These are phyloP conservation scores for Rhizopogon vinicolor DNA, from an alignment of 768 basidiomycete species.

Conservation along the genomic window DNA sequence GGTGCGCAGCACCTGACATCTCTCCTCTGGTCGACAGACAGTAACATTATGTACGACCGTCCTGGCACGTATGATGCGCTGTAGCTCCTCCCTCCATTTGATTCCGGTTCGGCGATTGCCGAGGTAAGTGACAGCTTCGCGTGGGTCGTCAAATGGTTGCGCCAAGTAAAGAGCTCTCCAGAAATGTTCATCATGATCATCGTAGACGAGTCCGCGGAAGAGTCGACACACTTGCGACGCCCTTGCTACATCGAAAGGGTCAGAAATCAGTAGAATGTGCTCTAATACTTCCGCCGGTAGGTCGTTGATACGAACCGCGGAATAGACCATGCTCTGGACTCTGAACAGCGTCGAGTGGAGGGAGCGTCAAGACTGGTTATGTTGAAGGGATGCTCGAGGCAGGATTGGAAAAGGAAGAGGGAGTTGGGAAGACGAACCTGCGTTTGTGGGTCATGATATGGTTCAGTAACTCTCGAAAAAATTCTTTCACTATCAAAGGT, in stretches of 20 bases:
- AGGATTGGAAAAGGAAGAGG: constrained; percentile 1
- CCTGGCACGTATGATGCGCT: constrained; percentile 51
- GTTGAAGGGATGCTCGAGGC: not conserved
- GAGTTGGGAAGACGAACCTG: not conserved
- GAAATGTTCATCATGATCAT: constrained; percentile 40
- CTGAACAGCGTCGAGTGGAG: not conserved
- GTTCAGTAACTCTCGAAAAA: constrained; percentile 3
- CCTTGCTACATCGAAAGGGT: constrained; percentile 56
- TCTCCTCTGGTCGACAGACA: constrained; percentile 39
- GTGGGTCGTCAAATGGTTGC: constrained; percentile 61
- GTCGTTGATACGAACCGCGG: constrained; percentile 19
- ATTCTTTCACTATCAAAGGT: constrained; percentile 7
- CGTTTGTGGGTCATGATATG: not conserved
- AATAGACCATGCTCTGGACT: not conserved
- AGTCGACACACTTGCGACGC: constrained; percentile 46
- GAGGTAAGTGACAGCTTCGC: constrained; percentile 37
- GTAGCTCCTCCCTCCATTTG: constrained; percentile 52
- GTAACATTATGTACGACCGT: constrained; percentile 35
- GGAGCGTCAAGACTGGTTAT: not conserved
- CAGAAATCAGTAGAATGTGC: constrained; percentile 47
- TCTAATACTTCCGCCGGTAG: constrained; percentile 61
- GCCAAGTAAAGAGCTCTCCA: constrained; percentile 67
- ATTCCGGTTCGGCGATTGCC: constrained; percentile 24
- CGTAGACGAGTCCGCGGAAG: constrained; percentile 42
- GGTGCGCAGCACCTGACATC: constrained; percentile 38